Conservation (phyloP, 352 stramenopile genomes). For the Plasmopara viticola region DNA sequence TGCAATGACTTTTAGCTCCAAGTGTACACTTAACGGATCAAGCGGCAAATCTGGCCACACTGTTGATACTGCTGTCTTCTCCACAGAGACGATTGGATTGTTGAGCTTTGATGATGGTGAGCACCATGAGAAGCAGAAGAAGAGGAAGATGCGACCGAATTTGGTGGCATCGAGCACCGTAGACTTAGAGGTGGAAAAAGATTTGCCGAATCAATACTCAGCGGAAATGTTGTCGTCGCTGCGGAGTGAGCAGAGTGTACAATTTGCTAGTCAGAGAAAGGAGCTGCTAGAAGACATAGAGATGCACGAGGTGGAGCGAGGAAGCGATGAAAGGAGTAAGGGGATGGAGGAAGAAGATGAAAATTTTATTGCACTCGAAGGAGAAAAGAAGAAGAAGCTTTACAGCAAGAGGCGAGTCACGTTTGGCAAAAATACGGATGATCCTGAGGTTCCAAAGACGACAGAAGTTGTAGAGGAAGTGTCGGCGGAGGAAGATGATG, state of each 20-base stretch:
- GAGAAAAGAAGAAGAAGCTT: slow-evolving; percentile 32
- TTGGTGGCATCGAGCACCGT: slow-evolving; percentile 24
- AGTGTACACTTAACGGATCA: slow-evolving; percentile 3
- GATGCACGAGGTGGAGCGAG: slow-evolving; percentile 19
- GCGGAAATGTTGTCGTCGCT: slow-evolving; percentile 50
- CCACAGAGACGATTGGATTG: slow-evolving; percentile 11
- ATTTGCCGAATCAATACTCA: slow-evolving; percentile 36
- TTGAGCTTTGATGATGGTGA: slow-evolving; percentile 56
- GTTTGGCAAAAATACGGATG: slow-evolving; percentile 38
- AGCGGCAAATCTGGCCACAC: not conserved
- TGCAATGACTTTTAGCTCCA: slow-evolving; percentile 41
- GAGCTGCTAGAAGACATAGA: slow-evolving; percentile 28
- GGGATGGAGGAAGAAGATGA: slow-evolving; percentile 27
- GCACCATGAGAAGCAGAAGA: slow-evolving; percentile 19
- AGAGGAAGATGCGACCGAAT: slow-evolving; percentile 62
- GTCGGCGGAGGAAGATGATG: slow-evolving; percentile 30
- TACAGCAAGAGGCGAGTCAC: slow-evolving; percentile 56
- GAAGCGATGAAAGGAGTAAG: slow-evolving; percentile 11
- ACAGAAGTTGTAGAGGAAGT: slow-evolving; percentile 40
- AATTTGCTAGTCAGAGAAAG: slow-evolving; percentile 18
- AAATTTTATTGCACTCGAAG: slow-evolving; percentile 66
- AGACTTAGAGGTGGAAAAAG: slow-evolving; percentile 20
- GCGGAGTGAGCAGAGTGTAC: slow-evolving; percentile 60
- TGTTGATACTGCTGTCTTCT: not conserved
- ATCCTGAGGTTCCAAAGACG: slow-evolving; percentile 26